Percentiles rank a stretch among this genome's conserved stretches.
Evolutionary conservation across 768 basidiomycete genomes (phyloP).

Genomic region (Leccinum arenicola): DNA sequence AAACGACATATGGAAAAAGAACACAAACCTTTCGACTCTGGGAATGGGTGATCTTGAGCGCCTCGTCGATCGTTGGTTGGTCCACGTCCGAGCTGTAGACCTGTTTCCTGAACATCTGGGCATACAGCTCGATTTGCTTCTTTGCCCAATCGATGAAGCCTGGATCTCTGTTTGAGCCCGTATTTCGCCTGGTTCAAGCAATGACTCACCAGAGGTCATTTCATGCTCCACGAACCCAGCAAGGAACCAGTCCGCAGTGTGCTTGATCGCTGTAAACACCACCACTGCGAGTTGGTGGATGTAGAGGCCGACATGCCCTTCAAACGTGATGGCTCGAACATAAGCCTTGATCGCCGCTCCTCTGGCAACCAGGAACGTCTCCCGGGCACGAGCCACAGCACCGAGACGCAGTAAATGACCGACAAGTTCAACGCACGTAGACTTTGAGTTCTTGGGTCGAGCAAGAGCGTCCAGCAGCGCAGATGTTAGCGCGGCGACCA

Average conservation of each 20-base stretch:
- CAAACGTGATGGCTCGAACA: constrained; percentile 85
- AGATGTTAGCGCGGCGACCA: constrained; percentile 65
- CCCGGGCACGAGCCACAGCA: constrained; percentile 68
- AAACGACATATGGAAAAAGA: background rate
- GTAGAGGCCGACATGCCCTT: constrained; percentile 84
- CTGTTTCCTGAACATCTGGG: constrained; percentile 84
- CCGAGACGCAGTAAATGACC: constrained; percentile 71
- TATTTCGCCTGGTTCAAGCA: background rate
- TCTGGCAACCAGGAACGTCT: constrained; percentile 79
- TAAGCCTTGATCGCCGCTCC: constrained; percentile 69
- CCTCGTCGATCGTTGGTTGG: constrained; percentile 68
- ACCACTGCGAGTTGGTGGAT: constrained; percentile 86
- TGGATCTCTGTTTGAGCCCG: constrained; percentile 28
- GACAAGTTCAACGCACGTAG: constrained; percentile 67
- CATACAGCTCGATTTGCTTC: constrained; percentile 77
- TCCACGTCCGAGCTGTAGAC: constrained; percentile 85
- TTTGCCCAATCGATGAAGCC: constrained; percentile 96
- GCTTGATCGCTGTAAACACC: constrained; percentile 91
- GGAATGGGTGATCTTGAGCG: constrained; percentile 67
- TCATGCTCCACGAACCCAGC: constrained; percentile 95
- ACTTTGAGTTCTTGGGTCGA: constrained; percentile 73
- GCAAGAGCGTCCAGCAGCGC: constrained; percentile 75
- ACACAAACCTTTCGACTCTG: constrained; percentile 79
- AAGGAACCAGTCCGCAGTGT: constrained; percentile 97
- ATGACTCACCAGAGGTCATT: constrained; percentile 57